These are phyloP conservation scores for Leccinum subtestaceum DNA, from an alignment of 768 basidiomycete species.

Conservation along the genomic window DNA sequence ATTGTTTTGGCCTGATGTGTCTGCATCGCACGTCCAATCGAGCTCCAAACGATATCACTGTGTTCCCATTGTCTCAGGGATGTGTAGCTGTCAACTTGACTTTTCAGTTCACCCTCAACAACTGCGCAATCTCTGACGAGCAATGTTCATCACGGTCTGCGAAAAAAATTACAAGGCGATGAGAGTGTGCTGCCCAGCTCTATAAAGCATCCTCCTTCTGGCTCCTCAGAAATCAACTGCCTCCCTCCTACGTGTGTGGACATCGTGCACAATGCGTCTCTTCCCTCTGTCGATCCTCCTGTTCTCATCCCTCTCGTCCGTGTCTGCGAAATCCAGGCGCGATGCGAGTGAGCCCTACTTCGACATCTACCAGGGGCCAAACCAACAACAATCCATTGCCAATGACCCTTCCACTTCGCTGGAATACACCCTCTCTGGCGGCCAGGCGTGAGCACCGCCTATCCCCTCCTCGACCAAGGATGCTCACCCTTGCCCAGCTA, in stretches of 20 bases:
- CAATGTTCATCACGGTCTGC: neutral
- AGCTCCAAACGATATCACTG: neutral
- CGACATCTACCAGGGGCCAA: constrained; percentile 13
- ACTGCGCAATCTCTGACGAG: neutral
- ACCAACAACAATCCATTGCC: constrained; percentile 8
- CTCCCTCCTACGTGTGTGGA: constrained; percentile 2
- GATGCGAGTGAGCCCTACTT: constrained; percentile 11
- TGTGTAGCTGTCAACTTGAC: neutral
- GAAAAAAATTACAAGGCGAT: neutral
- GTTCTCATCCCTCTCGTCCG: constrained; percentile 4
- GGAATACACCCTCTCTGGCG: constrained; percentile 16
- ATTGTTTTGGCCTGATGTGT: neutral
- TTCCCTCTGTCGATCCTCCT: constrained; percentile 3
- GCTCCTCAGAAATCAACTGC: neutral
- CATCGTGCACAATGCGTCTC: constrained; percentile 7
- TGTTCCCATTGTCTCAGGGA: constrained; percentile 8
- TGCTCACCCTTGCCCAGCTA: constrained; percentile 8
- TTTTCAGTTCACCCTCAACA: neutral
- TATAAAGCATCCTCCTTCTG: constrained; percentile 4
- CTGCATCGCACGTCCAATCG: neutral
- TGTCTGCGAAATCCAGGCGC: constrained; percentile 7
- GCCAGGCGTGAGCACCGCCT: constrained; percentile 8
- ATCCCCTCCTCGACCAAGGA: neutral
- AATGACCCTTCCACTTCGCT: constrained; percentile 14
- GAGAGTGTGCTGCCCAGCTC: neutral